A percentile compares a stretch with the other conserved stretches of the same genome.
Evolutionary conservation across 140 eudicot species (phyloP).

Genomic region (Flaveria floridana): DNA sequence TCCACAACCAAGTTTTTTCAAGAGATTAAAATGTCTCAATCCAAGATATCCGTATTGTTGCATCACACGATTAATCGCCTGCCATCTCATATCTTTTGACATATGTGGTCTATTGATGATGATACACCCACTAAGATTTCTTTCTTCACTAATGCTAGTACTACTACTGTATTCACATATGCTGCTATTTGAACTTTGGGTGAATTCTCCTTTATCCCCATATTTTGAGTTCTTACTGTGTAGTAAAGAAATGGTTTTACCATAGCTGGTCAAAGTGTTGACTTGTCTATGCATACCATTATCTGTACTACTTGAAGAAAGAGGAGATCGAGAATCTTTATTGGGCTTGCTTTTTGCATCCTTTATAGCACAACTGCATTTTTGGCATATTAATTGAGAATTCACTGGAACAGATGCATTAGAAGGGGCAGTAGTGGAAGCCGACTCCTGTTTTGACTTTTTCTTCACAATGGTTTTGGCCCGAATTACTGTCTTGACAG

Average conservation of each 20-base stretch:
- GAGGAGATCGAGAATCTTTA: slow-evolving; percentile 39
- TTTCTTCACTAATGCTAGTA: slow-evolving; percentile 83
- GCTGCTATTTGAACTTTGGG: slow-evolving; percentile 91
- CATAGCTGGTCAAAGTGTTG: slow-evolving; percentile 30
- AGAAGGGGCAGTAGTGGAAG: slow-evolving; percentile 29
- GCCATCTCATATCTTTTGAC: slow-evolving; percentile 90
- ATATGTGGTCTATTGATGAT: slow-evolving; percentile 75
- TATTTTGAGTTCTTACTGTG: slow-evolving; percentile 44
- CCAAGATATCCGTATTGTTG: slow-evolving; percentile 70
- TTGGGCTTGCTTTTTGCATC: slow-evolving; percentile 34
- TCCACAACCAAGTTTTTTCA: slow-evolving; percentile 91
- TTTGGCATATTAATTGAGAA: slow-evolving; percentile 60
- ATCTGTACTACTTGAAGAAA: slow-evolving; percentile 29
- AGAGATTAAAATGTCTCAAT: slow-evolving; percentile 69
- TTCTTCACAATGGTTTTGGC: slow-evolving; percentile 53
- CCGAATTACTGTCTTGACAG: slow-evolving; percentile 56
- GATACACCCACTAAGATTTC: slow-evolving; percentile 71
- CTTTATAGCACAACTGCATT: slow-evolving; percentile 67
- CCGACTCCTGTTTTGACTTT: slow-evolving; percentile 49
- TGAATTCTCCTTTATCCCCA: slow-evolving; percentile 62
- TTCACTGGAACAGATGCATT: slow-evolving; percentile 30
- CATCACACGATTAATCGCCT: slow-evolving; percentile 59
- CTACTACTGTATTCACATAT: slow-evolving; percentile 77
- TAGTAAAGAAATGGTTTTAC: slow-evolving; percentile 29
- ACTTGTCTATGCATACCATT: slow-evolving; percentile 34